Base-by-base conservation (phyloP, 306 rosid species). In the Vicia faba region DNA sequence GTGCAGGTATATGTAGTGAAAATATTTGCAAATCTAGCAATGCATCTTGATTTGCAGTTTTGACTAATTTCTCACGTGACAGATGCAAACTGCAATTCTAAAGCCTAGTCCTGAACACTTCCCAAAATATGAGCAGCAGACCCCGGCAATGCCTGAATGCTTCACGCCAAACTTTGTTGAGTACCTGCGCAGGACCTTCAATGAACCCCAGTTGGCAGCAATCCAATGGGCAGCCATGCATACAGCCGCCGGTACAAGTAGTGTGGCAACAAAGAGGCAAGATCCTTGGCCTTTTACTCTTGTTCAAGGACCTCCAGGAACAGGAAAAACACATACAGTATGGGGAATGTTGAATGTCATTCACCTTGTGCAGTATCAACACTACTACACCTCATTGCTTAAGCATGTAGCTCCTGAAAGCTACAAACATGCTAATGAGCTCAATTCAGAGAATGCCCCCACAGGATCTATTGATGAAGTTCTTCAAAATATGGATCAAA, bases 281-380 rank as follows among this genome's bases (percentile, higher is more conserved):
- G 97, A 91, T 62, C 97, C 99, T 7, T 93, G 99, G 99, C 99
- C 99, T 20, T 93, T 93, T 72, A 93, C 99, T 39, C 99, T 93
- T 63, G 99, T 93, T 62, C 99, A 93, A 78, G 99, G 99, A 58
- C 99, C 99, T 75, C 99, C 99, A 6, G 99, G 99, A 60, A 93
- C 99, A 45, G 99, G 99, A 61, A 93, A 93, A 90, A 93, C 99
- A 2, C 99, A 93, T 78, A 93, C 99, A 25, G 99, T 93, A 14
- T 93, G 99, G 99, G 99, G 99, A 85, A 93, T 93, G 99, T 83
- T 93, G 77, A 93, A 93, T 65, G 99, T 93, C 74, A 93, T 90
- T 82, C 99, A 93, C 78, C 85, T 93, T 80, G 99, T 93, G 74
- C 99, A 93, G 82, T 93, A 90, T 78, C 99, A 93, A 79, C 97